These are phyloP conservation scores for Thermochaetoides thermophila DNA, from an alignment of 495 filamentous ascomycete genomes.

Conservation along the genomic window DNA sequence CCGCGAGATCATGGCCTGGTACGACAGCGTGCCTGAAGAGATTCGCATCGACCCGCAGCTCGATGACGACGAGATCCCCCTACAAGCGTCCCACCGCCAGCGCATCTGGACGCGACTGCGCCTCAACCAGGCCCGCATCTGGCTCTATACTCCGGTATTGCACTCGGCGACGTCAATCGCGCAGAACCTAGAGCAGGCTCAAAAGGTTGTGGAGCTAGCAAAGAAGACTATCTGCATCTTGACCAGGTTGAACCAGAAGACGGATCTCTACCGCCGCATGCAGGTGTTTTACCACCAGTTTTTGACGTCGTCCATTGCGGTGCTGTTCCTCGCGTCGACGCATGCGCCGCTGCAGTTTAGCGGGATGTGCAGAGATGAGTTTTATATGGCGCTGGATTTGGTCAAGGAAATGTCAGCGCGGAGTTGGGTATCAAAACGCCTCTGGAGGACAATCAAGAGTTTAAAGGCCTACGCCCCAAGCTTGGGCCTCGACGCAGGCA, in stretches of 20 bases:
- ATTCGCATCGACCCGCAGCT: conserved; percentile 14
- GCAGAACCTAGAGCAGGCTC: conserved; percentile 51
- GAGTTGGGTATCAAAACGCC: conserved; percentile 59
- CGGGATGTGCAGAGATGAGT: conserved; percentile 60
- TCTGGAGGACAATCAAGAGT: conserved; percentile 70
- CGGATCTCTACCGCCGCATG: conserved; percentile 63
- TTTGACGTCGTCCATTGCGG: conserved; percentile 62
- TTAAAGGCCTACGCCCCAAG: conserved; percentile 68
- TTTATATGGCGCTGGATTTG: conserved; percentile 73
- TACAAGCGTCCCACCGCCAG: conserved; percentile 21
- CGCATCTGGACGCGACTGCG: conserved; percentile 52
- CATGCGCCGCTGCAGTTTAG: conserved; percentile 71
- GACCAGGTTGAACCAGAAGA: conserved; percentile 60
- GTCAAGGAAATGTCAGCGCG: conserved; percentile 67
- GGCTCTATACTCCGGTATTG: conserved; percentile 68
- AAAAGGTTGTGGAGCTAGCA: conserved; percentile 59
- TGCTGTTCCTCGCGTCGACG: conserved; percentile 69
- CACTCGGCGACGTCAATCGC: conserved; percentile 62
- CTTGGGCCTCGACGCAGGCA: conserved; percentile 47
- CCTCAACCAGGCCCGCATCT: conserved; percentile 67
- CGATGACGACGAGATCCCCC: conserved; percentile 8
- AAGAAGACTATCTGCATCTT: conserved; percentile 68
- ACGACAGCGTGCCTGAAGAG: conserved; percentile 31
- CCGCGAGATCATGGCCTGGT: conserved; percentile 66
- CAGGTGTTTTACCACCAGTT: conserved; percentile 84